Base-by-base conservation (phyloP, 2,329 filamentous ascomycete species). In the Exophiala mesophila region DNA sequence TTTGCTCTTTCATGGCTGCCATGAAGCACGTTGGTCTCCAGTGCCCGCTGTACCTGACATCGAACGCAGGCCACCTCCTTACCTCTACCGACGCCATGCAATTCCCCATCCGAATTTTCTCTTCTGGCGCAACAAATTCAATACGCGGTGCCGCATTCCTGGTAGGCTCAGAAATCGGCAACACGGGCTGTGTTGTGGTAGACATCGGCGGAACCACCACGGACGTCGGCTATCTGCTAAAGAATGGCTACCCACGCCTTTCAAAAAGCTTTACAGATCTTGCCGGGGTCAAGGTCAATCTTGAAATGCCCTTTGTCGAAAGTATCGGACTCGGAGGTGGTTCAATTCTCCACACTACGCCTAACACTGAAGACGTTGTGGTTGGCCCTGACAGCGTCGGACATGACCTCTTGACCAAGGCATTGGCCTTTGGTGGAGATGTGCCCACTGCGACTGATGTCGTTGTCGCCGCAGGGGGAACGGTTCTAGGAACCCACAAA, bases 121-220 rank as follows among this genome's bases (percentile, higher is more conserved):
- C 76, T 0, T 78, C 73, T 18, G 79, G 79, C 0, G 75, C 78
- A 2, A 82, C 79, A 0, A 83, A 83, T 55, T 78, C 74, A 41
- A 79, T 80, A 66, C 71, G 73, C 35, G 78, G 78, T 1, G 78
- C 78, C 2, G 80, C 78, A 0, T 82, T 80, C 42, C 61, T 85
- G 2, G 68, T 71, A 19, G 45, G 41, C 24, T 1, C 59, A 74
- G 1, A 84, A 79, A 0, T 66, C 78, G 0, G 83, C 16, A 29
- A 46, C 26, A 32, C 47, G n/a, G 34, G 38, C 3, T 32, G 24
- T 12, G 75, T 83, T 64, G 78, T 83, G 0, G 74, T 83, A 1
- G 80, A 84, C 53, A 76, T 84, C 36, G 80, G 80, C 1, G 80
- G 80, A 3, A 84, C 80, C 0, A 83, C 80, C 0, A 76, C 78